These are phyloP conservation scores for Pholiota adiposa DNA, from an alignment of 1,284 basidiomycete genomes.

Conservation along the genomic window DNA sequence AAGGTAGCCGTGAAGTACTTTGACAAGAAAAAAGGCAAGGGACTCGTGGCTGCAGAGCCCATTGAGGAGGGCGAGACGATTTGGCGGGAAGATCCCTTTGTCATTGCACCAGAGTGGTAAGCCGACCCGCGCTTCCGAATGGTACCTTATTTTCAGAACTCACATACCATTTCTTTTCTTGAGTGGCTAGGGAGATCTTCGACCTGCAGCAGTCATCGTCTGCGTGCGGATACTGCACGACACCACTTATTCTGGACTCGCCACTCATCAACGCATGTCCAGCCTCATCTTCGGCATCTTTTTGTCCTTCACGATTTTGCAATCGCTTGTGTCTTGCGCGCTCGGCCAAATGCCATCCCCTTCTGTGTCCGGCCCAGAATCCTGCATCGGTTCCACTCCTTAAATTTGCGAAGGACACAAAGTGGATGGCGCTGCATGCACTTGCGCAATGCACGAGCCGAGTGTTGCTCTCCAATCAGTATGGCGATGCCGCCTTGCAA, in stretches of 20 bases:
- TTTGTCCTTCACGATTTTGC: constrained; percentile 76
- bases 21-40: constrained; percentile 78
- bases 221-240: constrained; percentile 73
- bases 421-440: constrained; percentile 81
- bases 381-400: constrained; percentile 66
- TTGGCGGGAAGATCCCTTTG: constrained; percentile 83
- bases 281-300: constrained; percentile 42
- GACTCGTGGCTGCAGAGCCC: constrained; percentile 71
- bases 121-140: constrained; percentile 20
- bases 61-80: constrained; percentile 75
- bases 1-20: constrained; percentile 77
- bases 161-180: constrained; percentile 4
- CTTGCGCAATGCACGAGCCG: constrained; percentile 68
- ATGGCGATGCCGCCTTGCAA: constrained; percentile 44
- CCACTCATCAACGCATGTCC: constrained; percentile 55
- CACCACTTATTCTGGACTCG: constrained; percentile 53
- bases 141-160: not conserved
- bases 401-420: constrained; percentile 56
- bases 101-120: constrained; percentile 74
- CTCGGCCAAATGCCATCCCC: constrained; percentile 64
- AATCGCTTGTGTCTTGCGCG: constrained; percentile 74
- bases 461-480: constrained; percentile 61
- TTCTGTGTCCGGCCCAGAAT: constrained; percentile 79
- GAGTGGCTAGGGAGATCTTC: constrained; percentile 64
- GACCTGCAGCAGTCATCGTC: constrained; percentile 59